Base-by-base conservation (phyloP, 2,329 filamentous ascomycete species). In the Colletotrichum chlorophyti region DNA sequence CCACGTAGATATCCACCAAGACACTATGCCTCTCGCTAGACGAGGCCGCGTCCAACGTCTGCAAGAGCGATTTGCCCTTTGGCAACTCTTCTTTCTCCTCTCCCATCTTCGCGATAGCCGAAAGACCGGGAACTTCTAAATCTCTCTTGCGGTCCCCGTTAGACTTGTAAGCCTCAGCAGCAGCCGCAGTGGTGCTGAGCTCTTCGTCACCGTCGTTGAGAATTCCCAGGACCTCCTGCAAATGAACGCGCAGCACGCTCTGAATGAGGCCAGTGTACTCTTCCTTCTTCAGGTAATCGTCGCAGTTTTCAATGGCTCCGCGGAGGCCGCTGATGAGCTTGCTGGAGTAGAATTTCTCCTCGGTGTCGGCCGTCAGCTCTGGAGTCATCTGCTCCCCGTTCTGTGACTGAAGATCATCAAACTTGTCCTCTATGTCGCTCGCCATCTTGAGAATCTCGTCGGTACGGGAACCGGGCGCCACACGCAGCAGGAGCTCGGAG, bases 161-260 rank as follows among this genome's bases (percentile, higher is more conserved):
- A 0, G 11, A 8, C 5, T 2, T 34, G 11, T 19, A n/a, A 3
- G 34, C 42, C 3, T 26, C n/a, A 7, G 42, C 29, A 10, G 23
- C 27, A 2, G 26, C 14, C 7, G 37, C 47, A 10, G 14, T 21
- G 0, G 42, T 17, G 14, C 48, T 63, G 8, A 53, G 49, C 7
- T 63, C 58, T 1, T 43, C 51, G 8, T 29, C 42, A 26, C 42
- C 27, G 15, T 72, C 66, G 55, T 83, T 83, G 32, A 83, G 74
- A 21, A 81, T 71, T 9, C 68, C 68, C 2, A 83, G 61, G 0
- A 83, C 72, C 51, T 78, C 76, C 61, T 83, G 80, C 34, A 83
- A 69, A 53, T 83, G 81, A 31, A 76, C 74, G 8, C 80, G 75
- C 11, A 83, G 61, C 3, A 83, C 79, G 37, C 78, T 70, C 17